phyloP scores from a whole-genome alignment of 2,329 filamentous ascomycete species.

The Thielaviopsis populi region DNA sequence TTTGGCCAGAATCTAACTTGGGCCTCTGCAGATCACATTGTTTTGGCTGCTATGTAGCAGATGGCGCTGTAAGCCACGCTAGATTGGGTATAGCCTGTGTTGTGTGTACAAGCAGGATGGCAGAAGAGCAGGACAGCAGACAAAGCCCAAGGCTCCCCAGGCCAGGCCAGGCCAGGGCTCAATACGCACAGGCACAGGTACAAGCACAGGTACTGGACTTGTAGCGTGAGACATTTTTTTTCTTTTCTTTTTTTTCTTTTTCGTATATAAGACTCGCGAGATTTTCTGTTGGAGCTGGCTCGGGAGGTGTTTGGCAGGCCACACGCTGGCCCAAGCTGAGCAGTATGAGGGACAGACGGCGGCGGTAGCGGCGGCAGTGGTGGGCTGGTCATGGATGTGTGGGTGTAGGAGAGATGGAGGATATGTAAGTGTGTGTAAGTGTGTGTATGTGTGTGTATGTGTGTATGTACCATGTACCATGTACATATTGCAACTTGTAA shows the following conservation, averaged over 20 bases:
- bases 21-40: conserved; percentile 1
- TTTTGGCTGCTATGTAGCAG: background rate
- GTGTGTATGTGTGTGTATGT: background rate
- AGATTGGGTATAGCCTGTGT: background rate
- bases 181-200: background rate
- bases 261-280: too few species aligned
- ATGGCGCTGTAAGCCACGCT: background rate
- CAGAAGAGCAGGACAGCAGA: too few species aligned
- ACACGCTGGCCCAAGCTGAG: background rate
- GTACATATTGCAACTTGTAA: too few species aligned
- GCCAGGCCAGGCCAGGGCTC: too few species aligned
- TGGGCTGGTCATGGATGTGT: too few species aligned
- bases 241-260: too few species aligned
- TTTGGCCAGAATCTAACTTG: background rate
- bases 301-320: background rate
- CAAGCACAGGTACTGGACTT: background rate
- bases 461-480: too few species aligned
- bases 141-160: too few species aligned
- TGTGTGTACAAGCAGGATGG: too few species aligned
- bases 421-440: background rate
- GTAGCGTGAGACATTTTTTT: too few species aligned
- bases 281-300: background rate
- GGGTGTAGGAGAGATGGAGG: too few species aligned
- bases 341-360: background rate
- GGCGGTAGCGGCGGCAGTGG: too few species aligned